Base-by-base conservation (phyloP, 164 flowering plant species). In the Vitis amurensis region DNA sequence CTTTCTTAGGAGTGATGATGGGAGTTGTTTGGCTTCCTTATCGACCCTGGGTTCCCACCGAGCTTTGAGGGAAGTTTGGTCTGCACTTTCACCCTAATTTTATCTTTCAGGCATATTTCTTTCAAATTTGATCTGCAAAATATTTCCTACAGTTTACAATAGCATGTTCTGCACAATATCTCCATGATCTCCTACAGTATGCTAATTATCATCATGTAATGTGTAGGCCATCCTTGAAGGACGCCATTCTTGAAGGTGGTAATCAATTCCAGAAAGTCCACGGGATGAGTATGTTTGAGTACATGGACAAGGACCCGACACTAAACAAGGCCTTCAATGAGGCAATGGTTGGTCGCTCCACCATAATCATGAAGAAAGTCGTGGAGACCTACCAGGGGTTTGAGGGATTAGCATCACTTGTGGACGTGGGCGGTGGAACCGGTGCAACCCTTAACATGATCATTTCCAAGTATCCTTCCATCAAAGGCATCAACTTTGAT, bases 211-310 rank as follows among this genome's bases (percentile, higher is more conserved):
- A 19, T 19, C 44, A 31, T 31, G 6, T 31, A 31, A 31, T 31
- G 44, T 61, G 9, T 14, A 72, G 74, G 64, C 16, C 16, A 14
- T 52, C 60, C 16, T 58, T 52, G 49, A 66, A 72, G 29, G 74
- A 72, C 31, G 58, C 59, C n/a, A 37, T 66, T 49, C 63, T 72
- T 29, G 74, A 72, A 58, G 77, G 71, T 0, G 69, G 68, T 9
- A 50, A 13, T 30, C 53, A 47, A 44, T 63, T 63, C 59, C n/a
- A 73, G 49, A 68, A 52, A 49, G 68, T 58, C 11, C 63, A 68
- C 59, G 77, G 69, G n/a, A 74, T 57, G 58, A 29, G 62, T 16
- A 51, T 47, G 1, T 74, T 68, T 55, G 56, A 74, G 19, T 68
- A 56, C 55, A 50, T 50, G 56, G 68, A 16, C 8, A 64, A n/a